Percentiles rank a stretch among this genome's conserved stretches.
phyloP scores from a whole-genome alignment of 768 basidiomycete genomes.

The Trametes cubensis region DNA sequence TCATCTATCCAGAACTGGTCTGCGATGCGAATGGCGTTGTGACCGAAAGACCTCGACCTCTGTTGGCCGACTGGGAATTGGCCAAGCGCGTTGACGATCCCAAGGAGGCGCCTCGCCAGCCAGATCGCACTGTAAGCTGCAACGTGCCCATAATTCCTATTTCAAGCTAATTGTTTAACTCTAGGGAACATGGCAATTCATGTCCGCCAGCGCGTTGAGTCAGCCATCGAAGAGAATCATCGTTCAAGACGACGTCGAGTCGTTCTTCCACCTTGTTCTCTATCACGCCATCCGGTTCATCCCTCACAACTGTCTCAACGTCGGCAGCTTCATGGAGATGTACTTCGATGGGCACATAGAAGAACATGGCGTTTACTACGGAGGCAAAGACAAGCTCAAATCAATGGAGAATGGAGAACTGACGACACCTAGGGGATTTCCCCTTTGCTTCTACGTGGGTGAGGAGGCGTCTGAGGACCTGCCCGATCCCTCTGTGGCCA shows the following conservation, averaged over 20 bases:
- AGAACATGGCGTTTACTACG: no score
- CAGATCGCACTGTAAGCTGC: not conserved
- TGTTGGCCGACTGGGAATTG: conserved; percentile 19
- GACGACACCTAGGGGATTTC: no score
- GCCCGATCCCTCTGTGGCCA: no score
- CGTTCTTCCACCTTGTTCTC: conserved; percentile 16
- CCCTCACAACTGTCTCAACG: not conserved
- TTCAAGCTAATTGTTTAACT: not conserved
- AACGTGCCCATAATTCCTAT: not conserved
- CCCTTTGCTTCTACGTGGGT: no score
- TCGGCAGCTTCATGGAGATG: not conserved
- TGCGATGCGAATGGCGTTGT: not conserved
- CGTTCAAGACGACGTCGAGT: conserved; percentile 13
- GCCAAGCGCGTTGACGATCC: not conserved
- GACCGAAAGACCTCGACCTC: not conserved
- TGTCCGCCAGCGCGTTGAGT: conserved; percentile 2
- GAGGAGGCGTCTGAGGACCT: no score
- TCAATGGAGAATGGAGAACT: no score
- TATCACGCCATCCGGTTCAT: conserved; percentile 13
- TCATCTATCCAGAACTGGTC: not conserved
- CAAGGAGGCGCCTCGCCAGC: not conserved
- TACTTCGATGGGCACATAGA: conserved; percentile 14
- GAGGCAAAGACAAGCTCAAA: no score
- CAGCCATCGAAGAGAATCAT: not conserved
- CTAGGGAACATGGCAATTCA: conserved; percentile 18